Conservation (phyloP, 306 rosid genomes). For the Ormosia emarginata region DNA sequence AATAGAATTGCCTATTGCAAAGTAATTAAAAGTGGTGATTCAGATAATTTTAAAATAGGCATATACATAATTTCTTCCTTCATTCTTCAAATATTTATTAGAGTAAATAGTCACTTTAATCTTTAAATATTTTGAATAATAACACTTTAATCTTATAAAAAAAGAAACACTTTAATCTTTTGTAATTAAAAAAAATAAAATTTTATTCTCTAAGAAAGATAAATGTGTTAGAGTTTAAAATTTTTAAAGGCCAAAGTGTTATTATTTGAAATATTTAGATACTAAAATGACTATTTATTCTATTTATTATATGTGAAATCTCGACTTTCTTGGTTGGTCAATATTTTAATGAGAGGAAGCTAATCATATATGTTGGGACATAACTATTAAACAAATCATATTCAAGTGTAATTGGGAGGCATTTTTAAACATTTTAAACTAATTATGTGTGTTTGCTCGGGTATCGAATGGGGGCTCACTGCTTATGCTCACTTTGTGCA, state of each 20-base stretch:
- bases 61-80: neutral
- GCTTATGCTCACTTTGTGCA: neutral
- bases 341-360: neutral
- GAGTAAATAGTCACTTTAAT: no score
- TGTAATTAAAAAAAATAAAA: no score
- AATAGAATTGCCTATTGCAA: no score
- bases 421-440: neutral
- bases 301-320: neutral
- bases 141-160: no score
- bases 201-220: no score
- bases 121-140: no score
- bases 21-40: no score
- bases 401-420: neutral
- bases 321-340: neutral
- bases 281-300: no score
- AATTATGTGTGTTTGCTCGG: slow-evolving; percentile 6
- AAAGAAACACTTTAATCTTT: no score
- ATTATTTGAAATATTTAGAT: no score
- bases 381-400: slow-evolving; percentile 2
- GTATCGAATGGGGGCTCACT: slow-evolving; percentile 2
- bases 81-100: neutral
- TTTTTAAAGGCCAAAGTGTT: no score
- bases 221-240: no score
- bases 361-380: neutral
- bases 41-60: neutral